These are phyloP conservation scores for Saturnispora zaruensis DNA, from an alignment of 805 yeast species.

Conservation along the genomic window DNA sequence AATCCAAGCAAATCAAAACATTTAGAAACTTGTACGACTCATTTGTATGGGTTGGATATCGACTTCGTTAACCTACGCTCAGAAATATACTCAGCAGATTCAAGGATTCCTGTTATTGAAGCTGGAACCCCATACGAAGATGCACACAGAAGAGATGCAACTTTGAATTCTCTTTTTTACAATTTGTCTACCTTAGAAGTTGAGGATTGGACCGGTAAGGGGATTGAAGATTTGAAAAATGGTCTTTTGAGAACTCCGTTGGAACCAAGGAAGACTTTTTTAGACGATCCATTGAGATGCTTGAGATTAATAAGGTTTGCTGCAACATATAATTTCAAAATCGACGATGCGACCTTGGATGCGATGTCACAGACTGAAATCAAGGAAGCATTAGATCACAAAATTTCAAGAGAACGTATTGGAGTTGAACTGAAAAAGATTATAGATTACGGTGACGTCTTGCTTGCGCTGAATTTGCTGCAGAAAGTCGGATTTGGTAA, in stretches of 20 bases:
- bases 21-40: constrained; percentile 92
- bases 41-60: constrained; percentile 70
- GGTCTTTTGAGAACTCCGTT: constrained; percentile 85
- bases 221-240: constrained; percentile 57
- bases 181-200: constrained; percentile 59
- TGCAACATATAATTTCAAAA: constrained; percentile 57
- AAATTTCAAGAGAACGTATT: constrained; percentile 84
- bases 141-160: constrained; percentile 90
- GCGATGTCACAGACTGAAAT: constrained; percentile 61
- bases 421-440: constrained; percentile 81
- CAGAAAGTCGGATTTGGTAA: constrained; percentile 46
- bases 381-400: constrained; percentile 49
- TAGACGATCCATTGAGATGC: constrained; percentile 91
- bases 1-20: constrained; percentile 97
- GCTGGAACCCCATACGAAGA: constrained; percentile 91
- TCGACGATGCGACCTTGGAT: constrained; percentile 47
- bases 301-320: constrained; percentile 82
- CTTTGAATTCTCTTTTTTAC: constrained; percentile 85
- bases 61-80: constrained; percentile 90
- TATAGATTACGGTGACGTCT: constrained; percentile 53
- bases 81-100: constrained; percentile 74
- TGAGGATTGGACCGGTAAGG: constrained; percentile 79
- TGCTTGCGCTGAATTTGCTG: constrained; percentile 54
- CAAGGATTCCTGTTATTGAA: constrained; percentile 75
- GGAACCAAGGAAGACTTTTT: constrained; percentile 73